Evolutionary conservation across 139 green algal genomes (phyloP).

Genomic region (Desmodesmus armatus): DNA sequence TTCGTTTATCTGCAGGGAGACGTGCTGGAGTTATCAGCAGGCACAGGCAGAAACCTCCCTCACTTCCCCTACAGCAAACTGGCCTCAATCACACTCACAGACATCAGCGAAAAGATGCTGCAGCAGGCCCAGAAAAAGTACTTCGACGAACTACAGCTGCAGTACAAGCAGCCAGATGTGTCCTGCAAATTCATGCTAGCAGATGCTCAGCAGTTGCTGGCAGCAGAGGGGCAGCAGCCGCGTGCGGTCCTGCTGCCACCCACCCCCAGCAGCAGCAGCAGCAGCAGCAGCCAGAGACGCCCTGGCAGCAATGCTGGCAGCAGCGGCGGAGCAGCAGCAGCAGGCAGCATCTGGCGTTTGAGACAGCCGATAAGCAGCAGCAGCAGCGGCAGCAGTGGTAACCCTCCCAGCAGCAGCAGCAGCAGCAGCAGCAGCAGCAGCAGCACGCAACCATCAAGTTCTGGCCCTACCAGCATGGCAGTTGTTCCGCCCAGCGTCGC

Average conservation of each 20-base stretch:
- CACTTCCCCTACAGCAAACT: conserved; percentile 68
- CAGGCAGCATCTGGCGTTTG: background rate
- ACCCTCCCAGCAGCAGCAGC: conserved; percentile 1
- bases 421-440: background rate
- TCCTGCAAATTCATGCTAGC: conserved; percentile 2
- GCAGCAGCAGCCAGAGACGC: conserved; percentile 20
- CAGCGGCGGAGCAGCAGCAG: background rate
- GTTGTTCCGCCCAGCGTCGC: background rate
- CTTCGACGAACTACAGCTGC: conserved; percentile 43
- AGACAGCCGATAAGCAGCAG: too few species aligned
- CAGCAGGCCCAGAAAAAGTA: conserved; percentile 42
- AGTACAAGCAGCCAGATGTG: conserved; percentile 37
- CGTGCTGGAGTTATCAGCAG: conserved; percentile 81
- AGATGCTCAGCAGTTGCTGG: conserved; percentile 24
- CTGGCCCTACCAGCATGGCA: background rate
- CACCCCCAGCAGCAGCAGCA: conserved; percentile 3
- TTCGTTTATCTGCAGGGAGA: conserved; percentile 53
- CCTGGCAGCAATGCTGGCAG: background rate
- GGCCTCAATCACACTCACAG: conserved; percentile 64
- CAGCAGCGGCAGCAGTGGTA: conserved; percentile 8
- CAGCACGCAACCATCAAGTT: background rate
- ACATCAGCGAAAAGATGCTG: conserved; percentile 72
- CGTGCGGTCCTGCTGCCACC: background rate
- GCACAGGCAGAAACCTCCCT: conserved; percentile 80
- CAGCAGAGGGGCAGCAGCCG: background rate